These are phyloP conservation scores for Penicillium digitatum DNA, from an alignment of 2,329 filamentous ascomycete genomes.

Conservation along the genomic window DNA sequence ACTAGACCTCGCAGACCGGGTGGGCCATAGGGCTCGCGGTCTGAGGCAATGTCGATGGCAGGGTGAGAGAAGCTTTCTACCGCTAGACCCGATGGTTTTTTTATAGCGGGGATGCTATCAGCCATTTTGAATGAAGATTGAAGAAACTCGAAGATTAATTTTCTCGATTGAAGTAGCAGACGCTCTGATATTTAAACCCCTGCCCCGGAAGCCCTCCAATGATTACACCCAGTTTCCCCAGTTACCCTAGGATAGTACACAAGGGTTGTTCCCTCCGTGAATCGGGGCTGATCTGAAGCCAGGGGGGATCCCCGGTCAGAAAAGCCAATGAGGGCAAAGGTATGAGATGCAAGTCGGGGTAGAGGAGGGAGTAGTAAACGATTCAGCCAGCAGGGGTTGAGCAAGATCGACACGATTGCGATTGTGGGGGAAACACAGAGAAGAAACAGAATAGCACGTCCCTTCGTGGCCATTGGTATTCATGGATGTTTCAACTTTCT, in stretches of 20 bases:
- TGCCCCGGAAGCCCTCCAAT: background rate
- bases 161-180: background rate
- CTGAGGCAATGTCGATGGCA: conserved; percentile 30
- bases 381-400: background rate
- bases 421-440: conserved; percentile 2
- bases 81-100: conserved; percentile 16
- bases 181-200: background rate
- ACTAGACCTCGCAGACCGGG: conserved; percentile 48
- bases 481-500: background rate
- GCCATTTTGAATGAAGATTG: conserved; percentile 16
- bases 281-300: background rate
- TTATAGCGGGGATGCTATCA: conserved; percentile 16
- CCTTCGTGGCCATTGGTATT: background rate
- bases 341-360: background rate
- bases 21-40: conserved; percentile 34
- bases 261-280: background rate
- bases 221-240: background rate
- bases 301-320: background rate
- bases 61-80: conserved; percentile 33
- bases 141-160: background rate
- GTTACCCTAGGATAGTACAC: background rate
- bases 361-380: background rate
- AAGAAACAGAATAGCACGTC: background rate
- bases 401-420: conserved; percentile 3
- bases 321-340: background rate